Evolutionary conservation across 257 asterid species (phyloP).

Genomic region (Ajuga chamaepitys): DNA sequence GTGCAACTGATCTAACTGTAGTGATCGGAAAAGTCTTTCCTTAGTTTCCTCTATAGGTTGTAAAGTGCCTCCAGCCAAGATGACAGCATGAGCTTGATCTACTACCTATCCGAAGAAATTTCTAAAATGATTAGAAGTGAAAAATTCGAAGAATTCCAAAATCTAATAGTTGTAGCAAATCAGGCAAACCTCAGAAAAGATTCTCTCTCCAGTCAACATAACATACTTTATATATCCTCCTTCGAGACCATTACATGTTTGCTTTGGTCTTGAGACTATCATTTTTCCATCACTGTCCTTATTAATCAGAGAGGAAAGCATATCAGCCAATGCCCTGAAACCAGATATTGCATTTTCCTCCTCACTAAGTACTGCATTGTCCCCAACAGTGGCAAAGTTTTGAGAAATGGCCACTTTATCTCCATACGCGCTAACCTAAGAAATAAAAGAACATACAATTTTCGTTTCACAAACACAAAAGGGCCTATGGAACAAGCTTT

Average conservation of each 20-base stretch:
- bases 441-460: background rate
- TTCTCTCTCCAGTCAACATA: conserved; percentile 95
- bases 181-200: conserved; percentile 77
- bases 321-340: conserved; percentile 58
- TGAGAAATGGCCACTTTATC: conserved; percentile 46
- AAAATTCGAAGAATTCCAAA: background rate
- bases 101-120: conserved; percentile 36
- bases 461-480: conserved; percentile 3
- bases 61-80: conserved; percentile 92
- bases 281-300: conserved; percentile 78
- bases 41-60: conserved; percentile 96
- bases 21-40: conserved; percentile 79
- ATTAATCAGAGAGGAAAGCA: conserved; percentile 68
- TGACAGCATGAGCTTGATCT: conserved; percentile 76
- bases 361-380: conserved; percentile 23
- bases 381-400: conserved; percentile 28
- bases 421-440: conserved; percentile 82
- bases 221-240: conserved; percentile 79
- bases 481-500: background rate
- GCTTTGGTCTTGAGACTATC: conserved; percentile 48
- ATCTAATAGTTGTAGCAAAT: conserved; percentile 3
- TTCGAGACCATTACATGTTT: conserved; percentile 36
- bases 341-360: conserved; percentile 78
- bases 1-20: conserved; percentile 43
- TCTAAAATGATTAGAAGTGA: background rate